Conservation (phyloP, 257 asterid species). For the Solanum megistacrolobum region DNA sequence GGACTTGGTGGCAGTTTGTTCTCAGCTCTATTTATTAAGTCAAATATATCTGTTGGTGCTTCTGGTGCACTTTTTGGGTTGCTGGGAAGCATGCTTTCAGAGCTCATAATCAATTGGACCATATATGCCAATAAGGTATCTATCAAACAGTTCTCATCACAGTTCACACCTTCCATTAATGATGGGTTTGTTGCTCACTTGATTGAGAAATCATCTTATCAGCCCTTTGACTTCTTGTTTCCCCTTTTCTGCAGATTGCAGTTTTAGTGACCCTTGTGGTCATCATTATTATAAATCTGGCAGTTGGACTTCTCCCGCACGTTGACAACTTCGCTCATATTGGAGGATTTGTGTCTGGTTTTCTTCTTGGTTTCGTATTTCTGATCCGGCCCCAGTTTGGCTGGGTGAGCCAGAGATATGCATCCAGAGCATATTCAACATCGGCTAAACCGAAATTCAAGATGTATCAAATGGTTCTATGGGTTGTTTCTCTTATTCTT, state of each 20-base stretch:
- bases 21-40: constrained; percentile 72
- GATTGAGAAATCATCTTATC: background rate
- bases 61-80: constrained; percentile 91
- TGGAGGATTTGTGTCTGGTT: constrained; percentile 85
- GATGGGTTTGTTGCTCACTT: background rate
- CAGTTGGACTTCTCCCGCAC: constrained; percentile 84
- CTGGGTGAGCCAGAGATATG: constrained; percentile 78
- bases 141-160: background rate
- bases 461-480: constrained; percentile 61
- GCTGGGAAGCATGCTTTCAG: constrained; percentile 90
- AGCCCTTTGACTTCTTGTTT: background rate
- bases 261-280: constrained; percentile 62
- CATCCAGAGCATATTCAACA: constrained; percentile 26
- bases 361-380: constrained; percentile 78
- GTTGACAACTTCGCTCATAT: constrained; percentile 89
- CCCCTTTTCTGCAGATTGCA: constrained; percentile 37
- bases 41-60: constrained; percentile 90
- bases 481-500: constrained; percentile 60
- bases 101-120: constrained; percentile 82
- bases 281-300: constrained; percentile 59
- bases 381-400: constrained; percentile 85
- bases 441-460: constrained; percentile 50
- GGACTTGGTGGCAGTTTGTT: constrained; percentile 87
- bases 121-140: constrained; percentile 81
- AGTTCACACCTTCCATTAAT: background rate